Evolutionary conservation across 345 rosid genomes (phyloP).

Genomic region (Geranium rotundifolium): DNA sequence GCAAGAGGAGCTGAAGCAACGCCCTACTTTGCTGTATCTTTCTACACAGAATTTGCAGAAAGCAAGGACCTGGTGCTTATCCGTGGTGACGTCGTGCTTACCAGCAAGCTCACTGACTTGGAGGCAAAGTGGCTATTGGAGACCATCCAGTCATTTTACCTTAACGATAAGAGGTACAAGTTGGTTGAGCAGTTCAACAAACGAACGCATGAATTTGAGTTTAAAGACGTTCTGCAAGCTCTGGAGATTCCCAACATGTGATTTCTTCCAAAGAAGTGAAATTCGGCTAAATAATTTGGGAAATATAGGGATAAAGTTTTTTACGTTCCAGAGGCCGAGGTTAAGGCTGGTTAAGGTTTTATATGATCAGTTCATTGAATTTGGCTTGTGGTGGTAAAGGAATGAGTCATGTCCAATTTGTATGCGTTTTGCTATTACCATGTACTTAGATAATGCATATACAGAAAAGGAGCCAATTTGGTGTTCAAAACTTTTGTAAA

Average conservation of each 20-base stretch:
- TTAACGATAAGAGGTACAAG: slow-evolving; percentile 70
- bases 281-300: too few species aligned
- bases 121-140: slow-evolving; percentile 94
- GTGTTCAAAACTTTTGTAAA: too few species aligned
- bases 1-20: slow-evolving; percentile 93
- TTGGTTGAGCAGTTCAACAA: slow-evolving; percentile 77
- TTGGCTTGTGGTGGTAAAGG: too few species aligned
- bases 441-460: too few species aligned
- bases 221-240: slow-evolving; percentile 74
- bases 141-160: slow-evolving; percentile 73
- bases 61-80: slow-evolving; percentile 75
- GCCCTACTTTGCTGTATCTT: slow-evolving; percentile 57
- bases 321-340: too few species aligned
- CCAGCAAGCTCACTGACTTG: slow-evolving; percentile 74
- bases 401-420: too few species aligned
- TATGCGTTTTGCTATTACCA: too few species aligned
- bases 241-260: slow-evolving; percentile 64
- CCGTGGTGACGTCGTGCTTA: slow-evolving; percentile 75
- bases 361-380: too few species aligned
- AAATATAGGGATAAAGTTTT: too few species aligned
- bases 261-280: slow-evolving; percentile 6
- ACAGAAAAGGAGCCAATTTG: too few species aligned
- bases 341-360: too few species aligned
- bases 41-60: slow-evolving; percentile 72
- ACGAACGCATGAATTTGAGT: slow-evolving; percentile 64